Conservation (phyloP, 148 eudicot species). For the Limonium bicolor region DNA sequence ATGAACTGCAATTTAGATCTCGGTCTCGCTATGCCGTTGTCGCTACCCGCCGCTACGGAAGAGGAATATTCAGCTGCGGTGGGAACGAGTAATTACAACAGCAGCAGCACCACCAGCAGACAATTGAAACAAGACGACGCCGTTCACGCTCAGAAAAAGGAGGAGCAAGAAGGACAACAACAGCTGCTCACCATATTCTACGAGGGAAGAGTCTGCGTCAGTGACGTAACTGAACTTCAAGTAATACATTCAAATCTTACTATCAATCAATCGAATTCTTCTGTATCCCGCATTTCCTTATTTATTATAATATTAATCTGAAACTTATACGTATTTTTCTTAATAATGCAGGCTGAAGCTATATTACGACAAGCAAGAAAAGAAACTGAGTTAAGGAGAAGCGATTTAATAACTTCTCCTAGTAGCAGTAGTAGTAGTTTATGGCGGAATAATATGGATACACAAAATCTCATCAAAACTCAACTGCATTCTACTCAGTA, state of each 20-base stretch:
- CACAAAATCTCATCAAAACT: not conserved
- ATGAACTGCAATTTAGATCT: slow-evolving; percentile 3
- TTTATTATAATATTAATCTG: not conserved
- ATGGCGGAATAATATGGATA: not conserved
- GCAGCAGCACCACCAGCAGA: too few species aligned
- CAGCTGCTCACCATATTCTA: slow-evolving; percentile 33
- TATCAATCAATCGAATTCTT: not conserved
- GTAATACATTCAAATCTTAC: too few species aligned
- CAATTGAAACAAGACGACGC: too few species aligned
- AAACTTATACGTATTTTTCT: not conserved
- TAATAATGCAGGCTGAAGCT: slow-evolving; percentile 27
- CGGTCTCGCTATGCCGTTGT: slow-evolving; percentile 1
- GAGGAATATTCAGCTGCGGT: too few species aligned
- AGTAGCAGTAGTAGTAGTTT: not conserved
- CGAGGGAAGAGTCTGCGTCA: slow-evolving; percentile 21
- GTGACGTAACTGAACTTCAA: slow-evolving; percentile 36
- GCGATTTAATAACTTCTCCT: not conserved
- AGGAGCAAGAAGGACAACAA: not conserved
- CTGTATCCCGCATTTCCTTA: not conserved
- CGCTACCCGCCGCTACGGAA: not conserved
- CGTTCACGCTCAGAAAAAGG: not conserved
- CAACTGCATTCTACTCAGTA: not conserved
- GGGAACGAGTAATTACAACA: too few species aligned
- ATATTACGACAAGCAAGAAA: slow-evolving; percentile 28
- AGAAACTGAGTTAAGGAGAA: slow-evolving; percentile 10